A percentile compares a stretch with the other conserved stretches of the same genome.
Evolutionary conservation across 2,329 filamentous ascomycete species (phyloP).

Genomic region (Verticillium tricorpus): DNA sequence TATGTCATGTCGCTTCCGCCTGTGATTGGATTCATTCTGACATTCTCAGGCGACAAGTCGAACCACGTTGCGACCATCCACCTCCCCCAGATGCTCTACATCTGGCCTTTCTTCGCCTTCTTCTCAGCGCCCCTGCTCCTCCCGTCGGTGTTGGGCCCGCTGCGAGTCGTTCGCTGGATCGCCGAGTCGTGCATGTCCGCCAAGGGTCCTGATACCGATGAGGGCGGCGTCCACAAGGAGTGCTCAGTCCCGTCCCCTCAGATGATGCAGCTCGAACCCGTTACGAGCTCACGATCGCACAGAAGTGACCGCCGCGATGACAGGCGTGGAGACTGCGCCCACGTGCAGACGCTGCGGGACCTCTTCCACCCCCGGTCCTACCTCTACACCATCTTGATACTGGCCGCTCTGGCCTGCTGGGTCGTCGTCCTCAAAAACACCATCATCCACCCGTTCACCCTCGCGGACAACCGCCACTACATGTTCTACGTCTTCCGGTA

Average conservation of each 20-base stretch:
- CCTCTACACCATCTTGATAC: conserved; percentile 28
- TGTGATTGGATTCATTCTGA: conserved; percentile 17
- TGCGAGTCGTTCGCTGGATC: conserved; percentile 5
- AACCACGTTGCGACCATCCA: conserved; percentile 91
- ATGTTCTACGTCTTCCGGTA: conserved; percentile 94
- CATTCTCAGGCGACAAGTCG: conserved; percentile 72
- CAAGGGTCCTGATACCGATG: not conserved
- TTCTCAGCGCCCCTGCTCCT: conserved; percentile 79
- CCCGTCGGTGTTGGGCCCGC: conserved; percentile 38
- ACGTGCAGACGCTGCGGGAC: conserved; percentile 7
- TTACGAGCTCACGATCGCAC: not conserved
- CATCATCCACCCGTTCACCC: conserved; percentile 88
- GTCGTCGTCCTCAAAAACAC: conserved; percentile 74
- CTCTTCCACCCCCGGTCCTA: conserved; percentile 28
- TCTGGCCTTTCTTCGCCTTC: conserved; percentile 86
- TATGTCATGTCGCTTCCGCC: conserved; percentile 27
- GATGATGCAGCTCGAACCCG: not conserved
- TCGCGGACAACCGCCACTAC: conserved; percentile 96
- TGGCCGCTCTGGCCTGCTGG: conserved; percentile 31
- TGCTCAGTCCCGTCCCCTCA: not conserved
- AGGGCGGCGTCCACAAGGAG: not conserved
- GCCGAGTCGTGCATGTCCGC: not conserved
- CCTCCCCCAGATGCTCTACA: conserved; percentile 87
- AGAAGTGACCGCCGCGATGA: not conserved
- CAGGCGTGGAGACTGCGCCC: not conserved